phyloP scores from a whole-genome alignment of 2,329 filamentous ascomycete genomes.

The Penicillium sp. region DNA sequence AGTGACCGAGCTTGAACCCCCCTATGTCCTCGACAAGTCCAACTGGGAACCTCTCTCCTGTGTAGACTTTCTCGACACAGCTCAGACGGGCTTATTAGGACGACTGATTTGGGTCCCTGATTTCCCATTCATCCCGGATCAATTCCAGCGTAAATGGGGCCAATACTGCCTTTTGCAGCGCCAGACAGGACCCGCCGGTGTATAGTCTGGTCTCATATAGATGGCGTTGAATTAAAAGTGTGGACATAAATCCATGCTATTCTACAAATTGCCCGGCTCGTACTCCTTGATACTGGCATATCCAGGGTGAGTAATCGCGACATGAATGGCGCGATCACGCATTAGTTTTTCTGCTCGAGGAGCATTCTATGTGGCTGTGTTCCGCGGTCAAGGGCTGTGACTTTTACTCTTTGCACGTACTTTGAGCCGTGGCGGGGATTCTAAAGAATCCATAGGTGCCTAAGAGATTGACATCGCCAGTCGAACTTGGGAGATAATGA shows the following conservation, averaged over 20 bases:
- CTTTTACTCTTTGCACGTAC: conserved; percentile 76
- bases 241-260: too few relatives aligned
- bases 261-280: too few relatives aligned
- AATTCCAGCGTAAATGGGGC: conserved; percentile 72
- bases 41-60: conserved; percentile 75
- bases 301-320: too few relatives aligned
- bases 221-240: too few relatives aligned
- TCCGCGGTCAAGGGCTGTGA: conserved; percentile 53
- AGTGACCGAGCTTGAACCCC: conserved; percentile 66
- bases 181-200: conserved; percentile 29
- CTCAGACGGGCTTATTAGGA: conserved; percentile 64
- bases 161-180: conserved; percentile 75
- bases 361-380: conserved; percentile 64
- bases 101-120: conserved; percentile 79
- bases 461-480: conserved; percentile 71
- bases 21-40: conserved; percentile 67
- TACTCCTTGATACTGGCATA: too few relatives aligned
- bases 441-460: conserved; percentile 69
- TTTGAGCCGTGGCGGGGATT: conserved; percentile 64
- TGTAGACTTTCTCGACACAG: conserved; percentile 71
- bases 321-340: conserved; percentile 63
- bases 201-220: too few relatives aligned
- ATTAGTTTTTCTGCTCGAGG: conserved; percentile 74
- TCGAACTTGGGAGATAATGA: conserved; percentile 76
- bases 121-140: conserved; percentile 60